phyloP scores from a whole-genome alignment of 2,329 filamentous ascomycete species.

The Penicillium brasilianum region DNA sequence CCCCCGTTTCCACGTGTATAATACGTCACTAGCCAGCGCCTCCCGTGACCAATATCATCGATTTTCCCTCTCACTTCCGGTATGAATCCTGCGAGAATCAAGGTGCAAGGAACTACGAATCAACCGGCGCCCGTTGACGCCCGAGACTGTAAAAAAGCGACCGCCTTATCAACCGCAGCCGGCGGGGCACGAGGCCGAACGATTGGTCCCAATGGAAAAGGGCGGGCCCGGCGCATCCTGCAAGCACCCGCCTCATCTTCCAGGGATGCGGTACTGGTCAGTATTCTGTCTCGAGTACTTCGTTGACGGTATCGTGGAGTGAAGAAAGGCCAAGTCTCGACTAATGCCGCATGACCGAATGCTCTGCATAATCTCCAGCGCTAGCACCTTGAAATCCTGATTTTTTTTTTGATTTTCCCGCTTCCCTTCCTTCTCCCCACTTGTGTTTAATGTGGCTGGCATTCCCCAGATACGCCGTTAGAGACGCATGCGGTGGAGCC shows the following conservation, averaged over 20 bases:
- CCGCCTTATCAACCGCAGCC: neutral
- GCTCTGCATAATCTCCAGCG: neutral
- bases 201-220: slow-evolving; percentile 19
- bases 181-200: slow-evolving; percentile 19
- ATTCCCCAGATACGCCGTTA: slow-evolving; percentile 12
- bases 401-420: too few relatives aligned
- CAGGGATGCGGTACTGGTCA: too few relatives aligned
- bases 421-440: neutral
- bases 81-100: neutral
- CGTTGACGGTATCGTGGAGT: too few relatives aligned
- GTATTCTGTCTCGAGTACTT: too few relatives aligned
- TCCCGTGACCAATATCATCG: neutral
- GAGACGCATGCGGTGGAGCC: slow-evolving; percentile 20
- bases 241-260: neutral
- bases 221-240: slow-evolving; percentile 5
- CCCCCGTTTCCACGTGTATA: neutral
- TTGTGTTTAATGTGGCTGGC: neutral
- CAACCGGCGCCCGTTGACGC: neutral
- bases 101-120: neutral
- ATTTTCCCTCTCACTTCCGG: neutral
- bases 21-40: neutral
- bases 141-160: slow-evolving; percentile 4
- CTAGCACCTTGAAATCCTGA: neutral
- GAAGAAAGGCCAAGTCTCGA: neutral
- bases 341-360: neutral